Evolutionary conservation across 371 early-diverging fungal species (phyloP).

Genomic region (Mucor racemosus): DNA sequence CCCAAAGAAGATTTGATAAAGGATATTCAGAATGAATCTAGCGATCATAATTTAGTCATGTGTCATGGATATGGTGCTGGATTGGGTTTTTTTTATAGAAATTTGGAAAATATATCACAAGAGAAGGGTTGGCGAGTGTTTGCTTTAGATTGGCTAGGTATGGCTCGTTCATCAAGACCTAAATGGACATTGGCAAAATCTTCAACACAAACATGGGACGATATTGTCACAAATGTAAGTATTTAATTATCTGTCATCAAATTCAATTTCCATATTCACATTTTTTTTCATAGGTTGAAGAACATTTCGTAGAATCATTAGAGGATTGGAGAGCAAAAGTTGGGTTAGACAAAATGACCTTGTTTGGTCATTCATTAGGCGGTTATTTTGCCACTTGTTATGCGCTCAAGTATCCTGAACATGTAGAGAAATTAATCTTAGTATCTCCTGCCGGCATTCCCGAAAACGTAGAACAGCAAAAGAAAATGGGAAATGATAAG

Average conservation of each 20-base stretch:
- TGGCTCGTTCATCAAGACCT: slow-evolving; percentile 84
- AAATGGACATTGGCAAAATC: slow-evolving; percentile 56
- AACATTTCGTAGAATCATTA: slow-evolving; percentile 89
- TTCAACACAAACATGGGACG: slow-evolving; percentile 49
- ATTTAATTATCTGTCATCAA: slow-evolving; percentile 18
- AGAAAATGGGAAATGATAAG: slow-evolving; percentile 19
- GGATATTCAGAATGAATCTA: slow-evolving; percentile 31
- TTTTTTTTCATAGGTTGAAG: slow-evolving; percentile 59
- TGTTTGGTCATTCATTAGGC: slow-evolving; percentile 86
- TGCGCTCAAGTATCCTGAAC: slow-evolving; percentile 84
- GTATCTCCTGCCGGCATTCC: slow-evolving; percentile 84
- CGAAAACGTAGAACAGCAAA: slow-evolving; percentile 44
- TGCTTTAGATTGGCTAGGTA: slow-evolving; percentile 88
- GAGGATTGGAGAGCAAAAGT: slow-evolving; percentile 88
- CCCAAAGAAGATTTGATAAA: slow-evolving; percentile 39
- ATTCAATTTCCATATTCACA: not conserved
- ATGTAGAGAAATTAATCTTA: slow-evolving; percentile 89
- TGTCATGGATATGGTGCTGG: slow-evolving; percentile 94
- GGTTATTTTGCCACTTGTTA: slow-evolving; percentile 91
- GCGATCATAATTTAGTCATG: slow-evolving; percentile 69
- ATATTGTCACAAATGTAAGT: slow-evolving; percentile 49
- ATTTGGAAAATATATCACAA: slow-evolving; percentile 72
- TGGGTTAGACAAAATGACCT: slow-evolving; percentile 80
- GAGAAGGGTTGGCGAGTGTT: slow-evolving; percentile 74
- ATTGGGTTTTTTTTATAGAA: slow-evolving; percentile 88